A percentile compares a stretch with the other conserved stretches of the same genome.
Conservation (phyloP, 78 protist genomes). For the Dictyostelium capitatum region DNA sequence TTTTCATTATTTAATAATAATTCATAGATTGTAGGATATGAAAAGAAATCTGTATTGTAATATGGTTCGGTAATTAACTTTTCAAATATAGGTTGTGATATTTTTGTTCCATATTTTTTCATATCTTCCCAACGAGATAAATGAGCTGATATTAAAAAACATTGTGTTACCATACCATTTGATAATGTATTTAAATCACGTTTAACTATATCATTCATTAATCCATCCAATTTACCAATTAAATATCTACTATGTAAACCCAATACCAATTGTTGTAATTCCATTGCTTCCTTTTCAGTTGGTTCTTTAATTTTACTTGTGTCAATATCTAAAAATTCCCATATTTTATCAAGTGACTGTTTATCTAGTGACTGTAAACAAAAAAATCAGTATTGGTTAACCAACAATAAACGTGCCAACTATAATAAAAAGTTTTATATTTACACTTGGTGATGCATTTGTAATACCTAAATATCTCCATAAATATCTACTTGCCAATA, state of each 20-base stretch:
- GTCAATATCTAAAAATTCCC: neutral
- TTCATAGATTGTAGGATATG: neutral
- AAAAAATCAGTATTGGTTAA: neutral
- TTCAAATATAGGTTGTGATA: neutral
- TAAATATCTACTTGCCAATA: constrained; percentile 1
- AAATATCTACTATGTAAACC: constrained; percentile 21
- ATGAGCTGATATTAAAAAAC: constrained; percentile 13
- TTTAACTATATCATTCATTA: neutral
- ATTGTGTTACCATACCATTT: neutral
- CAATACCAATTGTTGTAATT: neutral
- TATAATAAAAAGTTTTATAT: neutral
- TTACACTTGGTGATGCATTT: constrained; percentile 7
- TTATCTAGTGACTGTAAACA: neutral
- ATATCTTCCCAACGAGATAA: constrained; percentile 10
- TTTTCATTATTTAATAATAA: neutral
- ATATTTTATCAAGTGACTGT: neutral
- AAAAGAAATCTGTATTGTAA: neutral
- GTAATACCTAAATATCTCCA: neutral
- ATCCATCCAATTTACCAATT: neutral
- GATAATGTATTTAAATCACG: neutral
- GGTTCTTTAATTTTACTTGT: neutral
- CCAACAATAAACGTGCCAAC: neutral
- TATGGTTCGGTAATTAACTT: neutral
- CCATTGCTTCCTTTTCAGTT: neutral
- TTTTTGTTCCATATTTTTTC: neutral